Base-by-base conservation (phyloP, 352 stramenopile species). In the Phytophthora tubulina region DNA sequence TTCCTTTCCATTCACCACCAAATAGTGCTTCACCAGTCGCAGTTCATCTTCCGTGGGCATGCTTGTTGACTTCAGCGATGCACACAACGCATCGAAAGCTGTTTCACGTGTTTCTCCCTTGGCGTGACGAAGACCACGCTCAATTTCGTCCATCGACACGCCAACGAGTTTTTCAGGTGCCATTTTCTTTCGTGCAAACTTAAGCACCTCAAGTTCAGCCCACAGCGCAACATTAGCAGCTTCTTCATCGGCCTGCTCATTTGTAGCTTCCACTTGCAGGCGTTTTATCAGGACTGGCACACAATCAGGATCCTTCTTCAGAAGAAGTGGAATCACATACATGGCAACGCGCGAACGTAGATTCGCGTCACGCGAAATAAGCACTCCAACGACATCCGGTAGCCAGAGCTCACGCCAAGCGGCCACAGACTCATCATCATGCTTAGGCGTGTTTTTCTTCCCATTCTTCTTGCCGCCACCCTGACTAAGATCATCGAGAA, bases 71-170 rank as follows among this genome's bases (percentile, higher is more conserved):
- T 94, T 96, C 14, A 96, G 72, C 48, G 83, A 94, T 6, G 84
- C 79, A 50, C 86, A 94, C 11, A 96, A 75, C 17, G 88, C 88
- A 61, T 96, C 88, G 70, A 94, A 96, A 30, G 88, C 85, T 14
- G 86, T 76, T n/a, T 72, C 76, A 32, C 88, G 85, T 6, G 84
- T 92, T 61, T 92, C 86, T 1, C 57, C 72, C 1, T 79, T 76
- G 0, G 76, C 75, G 53, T 96, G 86, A n/a, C 76, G 59, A 13
- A 96, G 76, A 0, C 85, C 88, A 2, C 75, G 60, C 53, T 86
- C 65, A 63, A 96, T 90, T 53, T 92, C 84, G 0, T 39, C 35
- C 48, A 82, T 72, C 17, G 84, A 86, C 1, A 94, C 45, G 0
- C 79, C 81, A 6, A 80, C 56, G 38, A 93, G 73, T 45, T 88